Base-by-base conservation (phyloP, 495 filamentous ascomycete species). In the Bacidia rubella region DNA sequence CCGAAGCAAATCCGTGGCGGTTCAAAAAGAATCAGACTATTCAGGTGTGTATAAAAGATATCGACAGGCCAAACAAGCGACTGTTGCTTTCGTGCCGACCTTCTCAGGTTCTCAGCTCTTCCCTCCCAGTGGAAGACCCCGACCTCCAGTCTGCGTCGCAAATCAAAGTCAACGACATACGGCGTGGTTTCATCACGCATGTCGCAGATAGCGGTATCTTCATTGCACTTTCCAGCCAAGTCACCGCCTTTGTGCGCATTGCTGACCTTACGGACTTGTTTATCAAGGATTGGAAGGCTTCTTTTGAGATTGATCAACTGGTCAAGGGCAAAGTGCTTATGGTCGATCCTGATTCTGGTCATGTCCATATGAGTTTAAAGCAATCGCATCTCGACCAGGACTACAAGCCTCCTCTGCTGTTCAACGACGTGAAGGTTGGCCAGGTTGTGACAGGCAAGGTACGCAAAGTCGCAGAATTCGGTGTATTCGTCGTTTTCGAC, bases 281-380 rank as follows among this genome's bases (percentile, higher is more conserved):
- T 63, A 71, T 97, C 59, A 97, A 96, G 66, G 87, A 96, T 45
- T 98, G 92, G 92, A 94, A 94, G 69, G 75, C 83, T n/a, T 67
- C 77, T 15, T 95, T 87, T 69, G 77, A 90, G 56, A 67, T 85
- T 29, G 86, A 87, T 60, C 87, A 96, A 65, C 73, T 98, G 17
- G 86, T 98, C 24, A 89, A 83, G 66, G 92, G 87, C 46, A 86
- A 86, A 44, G 72, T 98, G 60, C 79, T 83, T 22, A 64, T 76
- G 2, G 75, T 86, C 3, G 79, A 93, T 54, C 52, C 68, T 11
- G 68, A 67, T 50, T 64, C 80, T n/a, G 76, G 79, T 52, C 85
- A 85, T 59, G 60, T 94, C 40, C 86, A 92, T 63, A 76, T 98
- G 75, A 92, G 79, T 57, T 66, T 98, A 65, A 95, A 90, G 65